Base-by-base conservation (phyloP, 2,329 filamentous ascomycete genomes). In the Didymella segeticola region DNA sequence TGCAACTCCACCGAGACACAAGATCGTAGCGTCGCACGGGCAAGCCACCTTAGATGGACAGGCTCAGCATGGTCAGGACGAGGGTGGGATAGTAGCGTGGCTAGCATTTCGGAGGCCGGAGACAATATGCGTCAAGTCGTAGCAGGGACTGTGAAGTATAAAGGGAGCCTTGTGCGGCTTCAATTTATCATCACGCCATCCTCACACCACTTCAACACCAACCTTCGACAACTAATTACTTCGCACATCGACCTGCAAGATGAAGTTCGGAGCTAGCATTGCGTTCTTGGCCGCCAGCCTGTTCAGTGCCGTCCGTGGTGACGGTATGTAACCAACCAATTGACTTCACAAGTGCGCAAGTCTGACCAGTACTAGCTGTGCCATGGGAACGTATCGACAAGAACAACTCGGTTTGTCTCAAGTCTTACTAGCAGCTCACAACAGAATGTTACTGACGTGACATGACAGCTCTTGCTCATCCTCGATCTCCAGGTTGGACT, bases 401-500 rank as follows among this genome's bases (percentile, higher is more conserved):
- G 66, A 75, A 75, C 59, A 66, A 78, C 58, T 68, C 75, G 20
- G 64, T 74, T 59, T 43, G 64, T 56, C 8, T n/a, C 26, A n/a
- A 17, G 4, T 31, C 27, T n/a, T 12, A 17, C 10, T 22, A 7
- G 9, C 10, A 8, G 30, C 14, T 15, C 25, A 12, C 6, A 10
- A 15, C 5, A 5, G 6, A 5, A 1, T 22, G 5, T 9, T 6
- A 30, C 17, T 30, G 19, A 37, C 34, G 9, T 22, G 22, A 23
- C 19, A n/a, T 14, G 36, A 14, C 19, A 83, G 79, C 70, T 82
- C 29, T 80, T 87, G 42, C 70, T 87, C 20, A 80, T 87, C 41
- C 77, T 87, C 33, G 85, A 87, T 62, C 75, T 85, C 50, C 84
- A 87, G 67, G 79, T 83, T 56, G 85, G 85, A 22, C 80, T 87